These are phyloP conservation scores for Gastroboletus turbinatus DNA, from an alignment of 1,284 basidiomycete genomes.

Conservation along the genomic window DNA sequence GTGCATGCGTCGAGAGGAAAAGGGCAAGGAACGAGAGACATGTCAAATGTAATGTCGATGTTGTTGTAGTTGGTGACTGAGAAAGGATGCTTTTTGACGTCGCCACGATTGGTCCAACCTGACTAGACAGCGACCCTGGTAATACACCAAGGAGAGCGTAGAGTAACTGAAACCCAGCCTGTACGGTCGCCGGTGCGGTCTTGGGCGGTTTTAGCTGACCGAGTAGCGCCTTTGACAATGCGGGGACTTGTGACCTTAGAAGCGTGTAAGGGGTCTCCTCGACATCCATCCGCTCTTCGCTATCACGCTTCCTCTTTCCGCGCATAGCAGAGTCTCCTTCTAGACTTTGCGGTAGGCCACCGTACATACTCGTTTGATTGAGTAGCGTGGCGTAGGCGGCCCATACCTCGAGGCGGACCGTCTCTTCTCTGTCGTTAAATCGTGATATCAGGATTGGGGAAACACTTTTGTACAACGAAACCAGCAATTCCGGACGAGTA, in stretches of 20 bases:
- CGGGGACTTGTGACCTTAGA: slow-evolving; percentile 74
- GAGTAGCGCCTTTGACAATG: slow-evolving; percentile 78
- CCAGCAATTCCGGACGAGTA: slow-evolving; percentile 85
- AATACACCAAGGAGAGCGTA: slow-evolving; percentile 78
- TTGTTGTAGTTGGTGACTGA: slow-evolving; percentile 63
- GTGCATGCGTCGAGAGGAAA: slow-evolving; percentile 82
- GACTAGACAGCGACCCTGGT: slow-evolving; percentile 78
- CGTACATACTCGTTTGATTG: slow-evolving; percentile 80
- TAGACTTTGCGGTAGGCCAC: slow-evolving; percentile 53
- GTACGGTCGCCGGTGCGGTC: slow-evolving; percentile 76
- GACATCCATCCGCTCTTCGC: slow-evolving; percentile 68
- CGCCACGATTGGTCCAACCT: slow-evolving; percentile 61
- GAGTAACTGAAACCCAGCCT: slow-evolving; percentile 83
- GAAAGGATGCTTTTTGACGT: slow-evolving; percentile 64
- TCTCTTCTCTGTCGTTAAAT: slow-evolving; percentile 94
- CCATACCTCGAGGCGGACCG: slow-evolving; percentile 93
- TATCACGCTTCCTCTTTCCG: slow-evolving; percentile 79
- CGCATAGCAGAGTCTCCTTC: slow-evolving; percentile 52
- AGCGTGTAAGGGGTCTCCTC: slow-evolving; percentile 74
- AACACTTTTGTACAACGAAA: slow-evolving; percentile 78
- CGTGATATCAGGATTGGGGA: slow-evolving; percentile 87
- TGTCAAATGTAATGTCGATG: slow-evolving; percentile 75
- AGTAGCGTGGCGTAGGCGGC: slow-evolving; percentile 81
- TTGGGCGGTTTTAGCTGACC: slow-evolving; percentile 83
- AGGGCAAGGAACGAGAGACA: slow-evolving; percentile 82